phyloP scores from a whole-genome alignment of 352 stramenopile genomes.

The Thalassiosira oceanica region DNA sequence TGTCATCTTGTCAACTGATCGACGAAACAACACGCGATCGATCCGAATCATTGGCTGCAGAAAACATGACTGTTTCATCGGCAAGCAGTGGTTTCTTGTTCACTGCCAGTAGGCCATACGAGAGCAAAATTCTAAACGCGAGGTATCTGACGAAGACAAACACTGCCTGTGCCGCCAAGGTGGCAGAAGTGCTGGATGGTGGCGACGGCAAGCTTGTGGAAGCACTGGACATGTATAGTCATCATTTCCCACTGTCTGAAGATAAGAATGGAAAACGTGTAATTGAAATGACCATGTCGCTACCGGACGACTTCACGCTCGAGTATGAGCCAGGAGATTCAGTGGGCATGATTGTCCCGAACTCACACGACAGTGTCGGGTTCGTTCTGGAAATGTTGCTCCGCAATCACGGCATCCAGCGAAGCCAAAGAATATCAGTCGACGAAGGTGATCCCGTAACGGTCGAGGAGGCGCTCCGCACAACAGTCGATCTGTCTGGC shows the following conservation, averaged over 20 bases:
- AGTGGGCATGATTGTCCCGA: slow-evolving; percentile 75
- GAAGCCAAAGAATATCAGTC: slow-evolving; percentile 62
- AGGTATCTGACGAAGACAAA: slow-evolving; percentile 75
- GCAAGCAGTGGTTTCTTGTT: slow-evolving; percentile 53
- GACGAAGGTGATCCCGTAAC: slow-evolving; percentile 69
- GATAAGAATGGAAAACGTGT: slow-evolving; percentile 79
- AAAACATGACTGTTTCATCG: slow-evolving; percentile 59
- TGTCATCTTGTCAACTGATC: slow-evolving; percentile 66
- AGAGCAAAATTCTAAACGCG: slow-evolving; percentile 54
- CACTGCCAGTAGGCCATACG: slow-evolving; percentile 64
- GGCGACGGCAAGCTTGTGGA: slow-evolving; percentile 23
- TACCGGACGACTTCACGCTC: slow-evolving; percentile 76
- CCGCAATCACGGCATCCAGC: slow-evolving; percentile 51
- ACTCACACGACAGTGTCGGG: slow-evolving; percentile 46
- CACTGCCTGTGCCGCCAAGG: slow-evolving; percentile 45
- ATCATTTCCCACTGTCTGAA: slow-evolving; percentile 37
- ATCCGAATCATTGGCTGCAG: slow-evolving; percentile 32
- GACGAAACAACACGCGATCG: slow-evolving; percentile 29
- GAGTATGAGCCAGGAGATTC: slow-evolving; percentile 83
- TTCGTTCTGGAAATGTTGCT: slow-evolving; percentile 69
- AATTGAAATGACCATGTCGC: slow-evolving; percentile 71
- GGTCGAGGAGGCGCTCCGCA: slow-evolving; percentile 82
- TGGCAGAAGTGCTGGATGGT: slow-evolving; percentile 14
- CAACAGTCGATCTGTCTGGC: slow-evolving; percentile 85
- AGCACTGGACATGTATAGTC: slow-evolving; percentile 46